Base-by-base conservation (phyloP, 345 rosid species). In the Syzygium oleosum region DNA sequence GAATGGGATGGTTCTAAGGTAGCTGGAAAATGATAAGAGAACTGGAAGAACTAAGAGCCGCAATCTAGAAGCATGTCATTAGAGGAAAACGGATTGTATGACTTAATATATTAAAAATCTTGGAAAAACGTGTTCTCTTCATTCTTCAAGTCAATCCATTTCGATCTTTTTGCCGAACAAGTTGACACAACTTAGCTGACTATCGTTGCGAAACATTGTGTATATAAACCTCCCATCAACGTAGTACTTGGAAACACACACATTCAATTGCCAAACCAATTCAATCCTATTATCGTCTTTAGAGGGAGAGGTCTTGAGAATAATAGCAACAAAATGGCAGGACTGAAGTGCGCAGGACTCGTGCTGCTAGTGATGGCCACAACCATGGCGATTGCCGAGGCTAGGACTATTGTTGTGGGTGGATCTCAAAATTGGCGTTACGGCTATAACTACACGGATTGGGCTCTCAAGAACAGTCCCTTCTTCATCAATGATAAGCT, bases 391-490 rank as follows among this genome's bases (percentile, higher is more conserved):
- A n/a, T 77, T 12, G 38, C 85, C 65, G 88, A 90, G 78, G 89
- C 91, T 86, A 85, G 52, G 80, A 88, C 87, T 43, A 73, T 87
- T 65, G 63, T 68, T 5, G 90, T 88, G 5, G 91, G 91, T 7
- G 91, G 90, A 38, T 59, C 88, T 8, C 85, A 90, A 54, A 65
- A 63, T 27, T 88, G 91, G 91, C 89, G 65, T 58, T 87, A 59
- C 54, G 90, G 90, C 31, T 87, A 86, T 46, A 88, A 90, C 88
- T 90, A 90, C 87, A 78, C 91, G 6, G 88, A 85, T 10, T 90
- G 91, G 91, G 84, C 88, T 85, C 87, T 87, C 83, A 86, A 85
- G 86, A 88, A 84, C 79, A 83, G 87, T 61, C 90, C 91, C 80
- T 88, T 88, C 83, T 88, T 55, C 85, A 61, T 90, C 54, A 85